A percentile compares a stretch with the other conserved stretches of the same genome.
Evolutionary conservation across 805 yeast genomes (phyloP).

Genomic region (Wickerhamiella spandovensis): DNA sequence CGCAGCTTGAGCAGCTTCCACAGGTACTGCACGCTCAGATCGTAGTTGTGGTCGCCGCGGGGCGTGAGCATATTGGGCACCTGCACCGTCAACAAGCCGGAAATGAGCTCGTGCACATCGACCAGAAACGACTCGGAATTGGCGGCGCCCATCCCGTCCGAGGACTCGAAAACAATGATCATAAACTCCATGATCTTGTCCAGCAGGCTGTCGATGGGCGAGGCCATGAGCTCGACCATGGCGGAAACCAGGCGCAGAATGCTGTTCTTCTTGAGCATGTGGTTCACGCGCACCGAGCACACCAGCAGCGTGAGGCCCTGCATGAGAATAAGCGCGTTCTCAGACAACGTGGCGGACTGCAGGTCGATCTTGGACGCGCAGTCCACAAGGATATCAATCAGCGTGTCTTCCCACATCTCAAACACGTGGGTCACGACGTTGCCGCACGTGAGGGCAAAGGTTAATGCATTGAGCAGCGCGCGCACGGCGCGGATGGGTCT

Average conservation of each 20-base stretch:
- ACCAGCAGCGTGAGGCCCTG: background rate
- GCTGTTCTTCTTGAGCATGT: background rate
- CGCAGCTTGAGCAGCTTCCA: conserved; percentile 1
- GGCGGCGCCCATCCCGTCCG: background rate
- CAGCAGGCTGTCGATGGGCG: background rate
- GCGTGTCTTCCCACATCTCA: background rate
- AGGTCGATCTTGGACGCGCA: background rate
- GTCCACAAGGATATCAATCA: background rate
- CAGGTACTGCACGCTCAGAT: background rate
- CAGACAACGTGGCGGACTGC: background rate
- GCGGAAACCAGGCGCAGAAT: background rate
- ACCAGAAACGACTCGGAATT: background rate
- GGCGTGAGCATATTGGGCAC: background rate
- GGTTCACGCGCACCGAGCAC: background rate
- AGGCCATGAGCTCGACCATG: background rate
- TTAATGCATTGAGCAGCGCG: background rate
- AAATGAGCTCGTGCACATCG: background rate
- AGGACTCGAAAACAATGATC: background rate
- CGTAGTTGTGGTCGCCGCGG: background rate
- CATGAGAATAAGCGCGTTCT: background rate
- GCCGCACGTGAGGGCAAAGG: background rate
- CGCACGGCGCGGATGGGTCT: background rate
- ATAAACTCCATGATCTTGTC: background rate
- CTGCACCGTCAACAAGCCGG: background rate
- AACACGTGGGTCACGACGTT: background rate